These are phyloP conservation scores for Adenanthera pavonina DNA, from an alignment of 306 rosid species.

Conservation along the genomic window DNA sequence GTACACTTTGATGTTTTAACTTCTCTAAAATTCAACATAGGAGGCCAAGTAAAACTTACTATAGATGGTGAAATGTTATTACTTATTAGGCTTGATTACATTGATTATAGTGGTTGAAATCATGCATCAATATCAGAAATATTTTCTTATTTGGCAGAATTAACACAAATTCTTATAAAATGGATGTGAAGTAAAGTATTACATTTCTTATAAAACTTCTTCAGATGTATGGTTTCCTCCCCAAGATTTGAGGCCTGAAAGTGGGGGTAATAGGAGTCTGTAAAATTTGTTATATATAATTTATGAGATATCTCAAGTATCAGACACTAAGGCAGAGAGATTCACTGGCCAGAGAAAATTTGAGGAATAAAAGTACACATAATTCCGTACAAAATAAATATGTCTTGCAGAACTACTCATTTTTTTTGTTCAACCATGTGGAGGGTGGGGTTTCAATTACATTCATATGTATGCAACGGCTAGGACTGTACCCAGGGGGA, in stretches of 20 bases:
- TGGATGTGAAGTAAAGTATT: constrained; percentile 11
- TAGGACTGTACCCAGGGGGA: constrained; percentile 1
- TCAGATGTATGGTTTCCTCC: constrained; percentile 27
- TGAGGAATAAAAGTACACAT: constrained; percentile 23
- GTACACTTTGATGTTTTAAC: constrained; percentile 52
- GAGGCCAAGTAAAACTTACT: constrained; percentile 17
- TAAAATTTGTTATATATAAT: not conserved
- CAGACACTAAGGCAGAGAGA: not conserved
- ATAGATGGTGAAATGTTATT: not conserved
- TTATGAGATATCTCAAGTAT: not conserved
- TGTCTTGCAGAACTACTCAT: constrained; percentile 27
- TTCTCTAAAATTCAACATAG: constrained; percentile 27
- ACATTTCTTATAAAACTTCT: not conserved
- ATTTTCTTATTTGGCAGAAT: constrained; percentile 18
- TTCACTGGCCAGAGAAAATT: constrained; percentile 21
- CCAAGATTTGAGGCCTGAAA: constrained; percentile 12
- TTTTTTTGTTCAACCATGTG: constrained; percentile 18
- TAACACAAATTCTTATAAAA: constrained; percentile 11
- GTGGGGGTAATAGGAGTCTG: not conserved
- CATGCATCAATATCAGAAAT: constrained; percentile 29
- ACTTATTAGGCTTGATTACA: constrained; percentile 10
- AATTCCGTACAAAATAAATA: not conserved
- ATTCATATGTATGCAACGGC: constrained; percentile 8
- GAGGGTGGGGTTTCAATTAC: constrained; percentile 7
- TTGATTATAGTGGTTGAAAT: not conserved